phyloP scores from a whole-genome alignment of 768 basidiomycete genomes.

The Tricholoma sp. region DNA sequence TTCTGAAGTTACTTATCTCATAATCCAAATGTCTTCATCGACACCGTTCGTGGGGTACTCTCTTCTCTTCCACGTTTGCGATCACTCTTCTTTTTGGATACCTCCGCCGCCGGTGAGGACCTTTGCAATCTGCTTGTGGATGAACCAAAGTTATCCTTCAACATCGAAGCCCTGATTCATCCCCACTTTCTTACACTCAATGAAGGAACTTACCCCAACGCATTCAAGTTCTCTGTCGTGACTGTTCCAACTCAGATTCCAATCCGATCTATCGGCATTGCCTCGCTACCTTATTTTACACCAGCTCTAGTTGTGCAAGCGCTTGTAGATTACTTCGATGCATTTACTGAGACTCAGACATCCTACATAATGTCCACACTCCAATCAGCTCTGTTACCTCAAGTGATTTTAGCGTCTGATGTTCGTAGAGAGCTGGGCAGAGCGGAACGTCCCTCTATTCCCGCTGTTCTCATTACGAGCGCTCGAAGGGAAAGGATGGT shows the following conservation, averaged over 20 bases:
- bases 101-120: slow-evolving; percentile 16
- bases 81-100: slow-evolving; percentile 22
- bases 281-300: slow-evolving; percentile 22
- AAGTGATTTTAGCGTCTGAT: slow-evolving; percentile 12
- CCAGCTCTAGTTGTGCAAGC: slow-evolving; percentile 21
- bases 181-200: slow-evolving; percentile 15
- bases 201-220: slow-evolving; percentile 12
- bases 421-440: slow-evolving; percentile 12
- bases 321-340: slow-evolving; percentile 11
- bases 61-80: slow-evolving; percentile 15
- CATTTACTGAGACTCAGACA: no score
- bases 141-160: slow-evolving; percentile 21
- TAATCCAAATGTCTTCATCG: slow-evolving; percentile 20
- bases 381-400: slow-evolving; percentile 8
- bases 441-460: slow-evolving; percentile 13
- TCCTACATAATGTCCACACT: no score
- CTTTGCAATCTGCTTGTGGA: slow-evolving; percentile 18
- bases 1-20: slow-evolving; percentile 24
- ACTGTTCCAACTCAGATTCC: not conserved
- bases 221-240: slow-evolving; percentile 18
- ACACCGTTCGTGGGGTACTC: slow-evolving; percentile 19
- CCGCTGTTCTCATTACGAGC: no score
- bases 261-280: no score
- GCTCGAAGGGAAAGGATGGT: no score
- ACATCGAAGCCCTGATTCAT: slow-evolving; percentile 25